Conservation (phyloP, 2,329 filamentous ascomycete species). For the Trichoderma sp. region DNA sequence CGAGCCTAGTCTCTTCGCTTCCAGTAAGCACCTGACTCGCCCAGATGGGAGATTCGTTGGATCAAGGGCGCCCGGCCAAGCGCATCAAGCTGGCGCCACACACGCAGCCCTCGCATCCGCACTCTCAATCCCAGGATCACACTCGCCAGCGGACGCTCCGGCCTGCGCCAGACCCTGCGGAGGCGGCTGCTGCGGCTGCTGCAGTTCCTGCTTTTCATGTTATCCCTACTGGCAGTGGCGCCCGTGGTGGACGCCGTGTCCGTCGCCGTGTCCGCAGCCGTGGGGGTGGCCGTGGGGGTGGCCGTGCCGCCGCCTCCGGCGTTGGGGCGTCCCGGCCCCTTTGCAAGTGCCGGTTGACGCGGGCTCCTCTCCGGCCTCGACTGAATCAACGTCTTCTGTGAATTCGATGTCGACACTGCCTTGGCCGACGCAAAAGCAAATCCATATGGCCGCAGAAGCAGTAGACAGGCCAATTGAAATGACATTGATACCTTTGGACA, state of each 20-base stretch:
- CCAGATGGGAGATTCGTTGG: slow-evolving; percentile 25
- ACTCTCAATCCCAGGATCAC: neutral
- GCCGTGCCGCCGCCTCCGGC: neutral
- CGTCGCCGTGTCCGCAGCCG: neutral
- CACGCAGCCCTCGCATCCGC: neutral
- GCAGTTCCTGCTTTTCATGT: neutral
- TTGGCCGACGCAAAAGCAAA: neutral
- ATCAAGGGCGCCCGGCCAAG: slow-evolving; percentile 27
- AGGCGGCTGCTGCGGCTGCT: neutral
- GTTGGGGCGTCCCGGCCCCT: slow-evolving; percentile 17
- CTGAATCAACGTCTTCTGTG: neutral
- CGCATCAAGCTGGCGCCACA: slow-evolving; percentile 27
- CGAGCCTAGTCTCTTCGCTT: neutral
- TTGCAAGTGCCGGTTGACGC: slow-evolving; percentile 10
- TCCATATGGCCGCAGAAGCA: neutral
- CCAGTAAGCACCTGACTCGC: neutral
- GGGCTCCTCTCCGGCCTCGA: neutral
- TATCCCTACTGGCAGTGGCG: neutral
- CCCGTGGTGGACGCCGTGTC: neutral
- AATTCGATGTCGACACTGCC: neutral
- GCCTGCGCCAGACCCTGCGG: neutral
- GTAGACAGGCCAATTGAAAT: neutral
- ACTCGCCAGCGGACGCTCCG: neutral
- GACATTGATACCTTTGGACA: neutral
- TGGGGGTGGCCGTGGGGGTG: neutral